Conservation (phyloP, 1,284 basidiomycete genomes). For the Microbotryomycetes sp. region DNA sequence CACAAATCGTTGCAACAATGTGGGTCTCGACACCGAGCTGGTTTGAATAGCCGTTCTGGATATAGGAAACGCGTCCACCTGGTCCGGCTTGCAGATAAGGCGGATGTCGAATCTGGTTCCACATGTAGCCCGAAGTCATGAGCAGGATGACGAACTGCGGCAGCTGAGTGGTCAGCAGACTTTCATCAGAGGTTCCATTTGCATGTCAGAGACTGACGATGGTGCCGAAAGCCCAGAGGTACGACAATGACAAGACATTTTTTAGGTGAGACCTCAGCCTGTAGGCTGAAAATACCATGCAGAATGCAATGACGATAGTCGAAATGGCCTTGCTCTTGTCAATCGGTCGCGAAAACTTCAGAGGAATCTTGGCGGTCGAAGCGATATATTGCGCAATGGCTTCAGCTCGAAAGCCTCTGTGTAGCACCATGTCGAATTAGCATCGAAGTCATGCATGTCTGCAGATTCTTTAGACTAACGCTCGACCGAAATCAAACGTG, state of each 20-base stretch:
- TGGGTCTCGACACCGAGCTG: conserved; percentile 91
- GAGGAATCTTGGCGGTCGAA: conserved; percentile 49
- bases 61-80: conserved; percentile 60
- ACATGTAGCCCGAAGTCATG: conserved; percentile 94
- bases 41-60: conserved; percentile 79
- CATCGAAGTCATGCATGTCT: conserved; percentile 7
- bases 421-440: too few relatives aligned
- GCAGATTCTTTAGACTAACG: conserved; percentile 47
- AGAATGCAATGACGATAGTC: conserved; percentile 35
- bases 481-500: conserved; percentile 65
- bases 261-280: conserved; percentile 50
- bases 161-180: neutral
- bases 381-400: conserved; percentile 68
- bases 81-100: conserved; percentile 57
- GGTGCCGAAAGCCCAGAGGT: conserved; percentile 59
- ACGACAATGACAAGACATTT: conserved; percentile 65
- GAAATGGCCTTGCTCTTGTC: conserved; percentile 34
- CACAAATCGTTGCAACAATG: conserved; percentile 79
- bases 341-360: conserved; percentile 40
- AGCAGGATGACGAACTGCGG: conserved; percentile 54
- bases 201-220: conserved; percentile 45
- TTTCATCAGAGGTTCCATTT: neutral
- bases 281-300: conserved; percentile 46
- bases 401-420: conserved; percentile 69
- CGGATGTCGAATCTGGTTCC: conserved; percentile 79